A percentile compares a stretch with the other conserved stretches of the same genome.
Evolutionary conservation across 148 eudicot species (phyloP).

Genomic region (Vaccinium darrowii): DNA sequence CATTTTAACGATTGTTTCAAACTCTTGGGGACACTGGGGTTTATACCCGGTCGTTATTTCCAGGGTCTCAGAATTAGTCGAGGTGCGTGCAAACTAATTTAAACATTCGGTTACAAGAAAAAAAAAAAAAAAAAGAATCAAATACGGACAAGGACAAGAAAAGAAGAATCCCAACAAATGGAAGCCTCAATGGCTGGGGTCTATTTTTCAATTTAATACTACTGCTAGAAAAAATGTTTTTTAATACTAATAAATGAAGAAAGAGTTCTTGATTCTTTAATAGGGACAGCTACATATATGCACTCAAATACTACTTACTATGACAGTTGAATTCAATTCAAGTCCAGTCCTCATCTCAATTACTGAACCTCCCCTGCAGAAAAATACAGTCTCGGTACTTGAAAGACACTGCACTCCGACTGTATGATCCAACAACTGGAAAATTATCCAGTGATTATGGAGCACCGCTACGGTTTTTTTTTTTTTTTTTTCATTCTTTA

Average conservation of each 20-base stretch:
- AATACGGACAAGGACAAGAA: too few species aligned
- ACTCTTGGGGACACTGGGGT: too few species aligned
- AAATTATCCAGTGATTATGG: background rate
- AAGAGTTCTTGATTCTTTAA: constrained; percentile 19
- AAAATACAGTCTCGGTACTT: constrained; percentile 12
- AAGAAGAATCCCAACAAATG: too few species aligned
- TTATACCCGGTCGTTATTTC: too few species aligned
- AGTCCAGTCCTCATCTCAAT: constrained; percentile 16
- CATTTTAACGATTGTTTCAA: too few species aligned
- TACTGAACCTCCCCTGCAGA: constrained; percentile 1
- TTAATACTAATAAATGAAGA: constrained; percentile 6
- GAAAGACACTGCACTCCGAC: constrained; percentile 22
- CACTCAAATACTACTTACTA: background rate
- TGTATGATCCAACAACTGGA: background rate
- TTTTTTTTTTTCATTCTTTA: too few species aligned
- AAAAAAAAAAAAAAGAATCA: too few species aligned
- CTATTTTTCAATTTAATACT: background rate
- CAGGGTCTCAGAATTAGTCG: too few species aligned
- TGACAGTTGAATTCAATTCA: constrained; percentile 5
- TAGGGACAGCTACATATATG: constrained; percentile 11
- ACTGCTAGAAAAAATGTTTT: background rate
- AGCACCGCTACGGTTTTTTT: background rate
- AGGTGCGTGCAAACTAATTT: too few species aligned
- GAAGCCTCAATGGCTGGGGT: background rate
- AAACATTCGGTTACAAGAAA: too few species aligned